Base-by-base conservation (phyloP, 129 eudicot genomes). In the Saposhnikovia divaricata region DNA sequence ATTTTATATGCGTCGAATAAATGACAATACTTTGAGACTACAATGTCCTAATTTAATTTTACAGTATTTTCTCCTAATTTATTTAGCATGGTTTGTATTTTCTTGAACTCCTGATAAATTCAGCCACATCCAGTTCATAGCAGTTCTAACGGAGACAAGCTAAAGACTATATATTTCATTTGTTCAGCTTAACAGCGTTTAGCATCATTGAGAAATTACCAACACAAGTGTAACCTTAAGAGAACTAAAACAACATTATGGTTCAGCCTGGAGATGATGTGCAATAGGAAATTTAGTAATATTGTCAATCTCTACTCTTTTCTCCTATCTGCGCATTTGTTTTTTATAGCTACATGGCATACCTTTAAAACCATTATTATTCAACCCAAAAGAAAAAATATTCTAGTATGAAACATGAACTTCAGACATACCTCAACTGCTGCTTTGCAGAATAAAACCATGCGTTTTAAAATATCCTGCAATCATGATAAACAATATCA, bases 391-490 rank as follows among this genome's bases (percentile, higher is more conserved):
- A 71, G 47, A 6, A 23, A 71, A 39, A 0, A 1, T 13, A 31
- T 27, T 34, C 3, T 15, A 27, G 23, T 39, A 39, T 15, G 13
- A 72, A 72, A 19, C 46, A 72, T 39, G 76, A 40, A 40, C 46
- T 14, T n/a, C 69, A 74, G 45, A 59, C 82, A 84, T 94, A 95
- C 98, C 99, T 96, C 99, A 79, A 96, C 87, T 78, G 99, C 99
- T 76, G 97, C 96, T 89, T 96, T 96, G 89, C 99, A 96, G 83
- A 96, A 96, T 79, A 92, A 86, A 79, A 87, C 87, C 99, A 96
- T 96, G 82, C 97, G 98, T 79, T 89, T 89, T 63, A 96, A 80
- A 81, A 92, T 89, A 84, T 92, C 99, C 99, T 96, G 93, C 87
- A 82, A 81, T 38, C 74, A 34, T 27, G 53, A 85, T 74, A 47